phyloP scores from a whole-genome alignment of 192 early-diverging fungal genomes.

The Martensiomyces pterosporus region DNA sequence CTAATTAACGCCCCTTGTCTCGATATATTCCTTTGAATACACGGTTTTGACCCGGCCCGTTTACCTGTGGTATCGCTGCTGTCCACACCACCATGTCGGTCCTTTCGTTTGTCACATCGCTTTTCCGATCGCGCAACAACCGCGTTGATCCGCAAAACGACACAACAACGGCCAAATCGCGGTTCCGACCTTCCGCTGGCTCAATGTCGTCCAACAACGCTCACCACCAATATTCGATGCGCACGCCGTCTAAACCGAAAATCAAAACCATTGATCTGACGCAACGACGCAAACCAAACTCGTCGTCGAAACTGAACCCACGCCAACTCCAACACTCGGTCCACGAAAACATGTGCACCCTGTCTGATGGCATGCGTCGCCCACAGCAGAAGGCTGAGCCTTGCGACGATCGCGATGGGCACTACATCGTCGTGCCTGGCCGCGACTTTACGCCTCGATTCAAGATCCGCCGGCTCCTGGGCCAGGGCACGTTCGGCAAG shows the following conservation, averaged over 20 bases:
- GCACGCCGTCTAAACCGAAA: not conserved
- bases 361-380: slow-evolving; percentile 6
- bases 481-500: slow-evolving; percentile 98
- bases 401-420: slow-evolving; percentile 90
- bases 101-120: slow-evolving; percentile 45
- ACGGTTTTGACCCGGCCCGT: not conserved
- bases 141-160: slow-evolving; percentile 15
- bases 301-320: slow-evolving; percentile 29
- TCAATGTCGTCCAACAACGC: slow-evolving; percentile 9
- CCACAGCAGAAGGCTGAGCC: slow-evolving; percentile 49
- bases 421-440: slow-evolving; percentile 75
- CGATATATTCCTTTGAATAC: slow-evolving; percentile 5
- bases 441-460: slow-evolving; percentile 76
- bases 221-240: no score
- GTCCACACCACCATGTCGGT: slow-evolving; percentile 25
- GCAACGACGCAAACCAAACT: no score
- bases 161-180: slow-evolving; percentile 12
- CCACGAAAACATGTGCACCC: not conserved
- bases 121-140: slow-evolving; percentile 46
- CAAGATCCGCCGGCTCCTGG: slow-evolving; percentile 79
- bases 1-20: slow-evolving; percentile 9
- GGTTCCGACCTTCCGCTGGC: slow-evolving; percentile 11
- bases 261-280: not conserved
- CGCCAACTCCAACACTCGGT: slow-evolving; percentile 14
- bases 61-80: not conserved